These are phyloP conservation scores for Lophiotrema nucula DNA, from an alignment of 495 filamentous ascomycete species.

Conservation along the genomic window DNA sequence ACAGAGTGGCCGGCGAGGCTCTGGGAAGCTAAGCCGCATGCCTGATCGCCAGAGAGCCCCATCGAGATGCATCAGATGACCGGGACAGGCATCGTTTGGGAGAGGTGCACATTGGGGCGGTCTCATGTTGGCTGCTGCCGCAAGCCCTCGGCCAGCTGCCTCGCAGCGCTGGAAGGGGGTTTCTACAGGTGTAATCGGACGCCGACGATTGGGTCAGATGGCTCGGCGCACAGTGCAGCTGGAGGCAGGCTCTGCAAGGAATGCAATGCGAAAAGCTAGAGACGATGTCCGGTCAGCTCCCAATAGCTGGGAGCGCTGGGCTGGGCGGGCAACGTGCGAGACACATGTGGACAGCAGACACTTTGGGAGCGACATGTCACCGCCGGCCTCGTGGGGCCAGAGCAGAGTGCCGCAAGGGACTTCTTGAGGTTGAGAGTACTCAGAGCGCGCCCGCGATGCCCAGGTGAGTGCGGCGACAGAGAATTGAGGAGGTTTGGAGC, in stretches of 20 bases:
- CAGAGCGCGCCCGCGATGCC: background rate
- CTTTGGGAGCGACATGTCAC: conserved; percentile 17
- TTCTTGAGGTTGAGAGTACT: background rate
- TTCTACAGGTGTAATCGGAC: conserved; percentile 3
- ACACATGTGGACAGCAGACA: conserved; percentile 11
- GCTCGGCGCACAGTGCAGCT: conserved; percentile 7
- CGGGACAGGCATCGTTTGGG: background rate
- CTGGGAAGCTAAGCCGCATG: too few species aligned
- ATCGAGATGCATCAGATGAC: conserved; percentile 31
- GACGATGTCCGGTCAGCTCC: conserved; percentile 18
- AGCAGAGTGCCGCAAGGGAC: conserved; percentile 12
- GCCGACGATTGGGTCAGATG: conserved; percentile 16
- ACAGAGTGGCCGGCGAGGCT: too few species aligned
- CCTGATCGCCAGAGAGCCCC: too few species aligned
- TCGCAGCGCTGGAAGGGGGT: conserved; percentile 12
- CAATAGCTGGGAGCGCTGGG: conserved; percentile 9
- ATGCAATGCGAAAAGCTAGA: conserved; percentile 22
- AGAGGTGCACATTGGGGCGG: conserved; percentile 13
- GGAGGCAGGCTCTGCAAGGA: conserved; percentile 11
- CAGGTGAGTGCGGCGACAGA: background rate
- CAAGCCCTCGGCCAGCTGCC: conserved; percentile 19
- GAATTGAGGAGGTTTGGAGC: conserved; percentile 10
- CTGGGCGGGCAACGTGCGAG: conserved; percentile 24
- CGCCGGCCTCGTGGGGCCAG: background rate
- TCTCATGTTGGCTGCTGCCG: conserved; percentile 27